Evolutionary conservation across 768 basidiomycete genomes (phyloP).

Genomic region (Pulveroboletus ravenelii): DNA sequence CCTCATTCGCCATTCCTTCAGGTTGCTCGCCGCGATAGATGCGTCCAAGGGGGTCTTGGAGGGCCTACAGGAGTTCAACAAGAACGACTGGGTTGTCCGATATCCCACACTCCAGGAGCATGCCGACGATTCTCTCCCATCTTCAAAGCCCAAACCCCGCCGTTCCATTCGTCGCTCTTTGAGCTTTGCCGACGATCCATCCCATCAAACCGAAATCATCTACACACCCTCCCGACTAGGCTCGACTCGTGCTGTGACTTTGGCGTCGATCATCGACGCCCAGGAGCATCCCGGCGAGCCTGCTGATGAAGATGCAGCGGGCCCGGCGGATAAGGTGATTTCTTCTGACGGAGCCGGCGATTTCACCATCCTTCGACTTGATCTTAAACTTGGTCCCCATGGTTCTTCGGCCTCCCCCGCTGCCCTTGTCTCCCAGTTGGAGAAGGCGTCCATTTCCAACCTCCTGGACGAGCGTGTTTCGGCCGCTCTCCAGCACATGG

Average conservation of each 20-base stretch:
- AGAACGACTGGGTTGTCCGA: slow-evolving; percentile 79
- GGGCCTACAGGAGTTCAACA: slow-evolving; percentile 77
- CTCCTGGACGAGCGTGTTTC: slow-evolving; percentile 83
- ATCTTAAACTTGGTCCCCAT: slow-evolving; percentile 84
- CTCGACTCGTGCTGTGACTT: slow-evolving; percentile 55
- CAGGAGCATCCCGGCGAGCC: slow-evolving; percentile 28
- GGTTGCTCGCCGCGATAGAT: slow-evolving; percentile 70
- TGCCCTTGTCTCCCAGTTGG: slow-evolving; percentile 83
- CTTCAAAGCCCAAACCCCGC: slow-evolving; percentile 28
- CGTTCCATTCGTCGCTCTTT: slow-evolving; percentile 61
- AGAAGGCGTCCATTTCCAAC: slow-evolving; percentile 89
- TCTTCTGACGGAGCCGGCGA: slow-evolving; percentile 46
- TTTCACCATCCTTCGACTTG: slow-evolving; percentile 86
- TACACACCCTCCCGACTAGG: slow-evolving; percentile 46
- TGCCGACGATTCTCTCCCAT: slow-evolving; percentile 23
- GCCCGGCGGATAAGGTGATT: slow-evolving; percentile 32
- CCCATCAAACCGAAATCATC: slow-evolving; percentile 60
- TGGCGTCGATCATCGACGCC: slow-evolving; percentile 47
- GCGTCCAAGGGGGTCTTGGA: slow-evolving; percentile 62
- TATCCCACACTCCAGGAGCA: slow-evolving; percentile 74
- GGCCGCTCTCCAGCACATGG: slow-evolving; percentile 70
- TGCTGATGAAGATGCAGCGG: slow-evolving; percentile 18
- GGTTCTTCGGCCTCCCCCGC: slow-evolving; percentile 57
- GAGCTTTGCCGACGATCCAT: slow-evolving; percentile 82
- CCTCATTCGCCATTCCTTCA: slow-evolving; percentile 2